Conservation (phyloP, 805 yeast species). For the Metschnikowia corniflorae region DNA sequence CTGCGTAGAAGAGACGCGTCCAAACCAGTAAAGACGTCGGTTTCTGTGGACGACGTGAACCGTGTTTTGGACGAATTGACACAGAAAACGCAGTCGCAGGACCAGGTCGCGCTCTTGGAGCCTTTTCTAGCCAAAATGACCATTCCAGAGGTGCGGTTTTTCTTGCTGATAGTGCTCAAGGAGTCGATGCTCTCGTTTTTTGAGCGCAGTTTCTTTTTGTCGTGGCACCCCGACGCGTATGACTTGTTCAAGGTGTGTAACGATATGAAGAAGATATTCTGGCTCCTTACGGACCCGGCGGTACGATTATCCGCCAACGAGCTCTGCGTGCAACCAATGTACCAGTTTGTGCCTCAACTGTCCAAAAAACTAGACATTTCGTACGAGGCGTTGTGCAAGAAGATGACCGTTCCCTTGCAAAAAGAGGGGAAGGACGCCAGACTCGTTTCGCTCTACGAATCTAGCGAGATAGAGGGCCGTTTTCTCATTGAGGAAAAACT, state of each 20-base stretch:
- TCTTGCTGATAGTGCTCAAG: conserved; percentile 64
- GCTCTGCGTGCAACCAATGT: conserved; percentile 41
- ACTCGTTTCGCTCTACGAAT: conserved; percentile 18
- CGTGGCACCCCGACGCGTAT: conserved; percentile 80
- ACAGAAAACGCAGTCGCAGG: conserved; percentile 24
- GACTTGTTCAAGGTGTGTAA: conserved; percentile 62
- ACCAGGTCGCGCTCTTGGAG: conserved; percentile 43
- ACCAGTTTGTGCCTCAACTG: conserved; percentile 74
- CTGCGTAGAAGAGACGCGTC: conserved; percentile 52
- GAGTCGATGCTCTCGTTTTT: conserved; percentile 56
- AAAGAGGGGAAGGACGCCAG: conserved; percentile 18
- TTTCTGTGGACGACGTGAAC: conserved; percentile 31
- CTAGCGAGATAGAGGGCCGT: conserved; percentile 17
- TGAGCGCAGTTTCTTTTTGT: conserved; percentile 52
- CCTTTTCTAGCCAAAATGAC: conserved; percentile 53
- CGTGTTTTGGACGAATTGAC: conserved; percentile 26
- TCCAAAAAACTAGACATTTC: conserved; percentile 53
- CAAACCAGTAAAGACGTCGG: conserved; percentile 20
- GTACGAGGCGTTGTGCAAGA: conserved; percentile 48
- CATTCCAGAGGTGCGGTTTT: conserved; percentile 62
- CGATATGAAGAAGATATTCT: conserved; percentile 56
- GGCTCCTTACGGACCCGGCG: conserved; percentile 48
- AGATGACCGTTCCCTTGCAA: conserved; percentile 34
- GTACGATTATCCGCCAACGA: conserved; percentile 40
- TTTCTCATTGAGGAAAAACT: conserved; percentile 85